Percentiles rank a stretch among this genome's conserved stretches.
Evolutionary conservation across 1,284 basidiomycete species (phyloP).

Genomic region (Veloporphyrellus conicus): DNA sequence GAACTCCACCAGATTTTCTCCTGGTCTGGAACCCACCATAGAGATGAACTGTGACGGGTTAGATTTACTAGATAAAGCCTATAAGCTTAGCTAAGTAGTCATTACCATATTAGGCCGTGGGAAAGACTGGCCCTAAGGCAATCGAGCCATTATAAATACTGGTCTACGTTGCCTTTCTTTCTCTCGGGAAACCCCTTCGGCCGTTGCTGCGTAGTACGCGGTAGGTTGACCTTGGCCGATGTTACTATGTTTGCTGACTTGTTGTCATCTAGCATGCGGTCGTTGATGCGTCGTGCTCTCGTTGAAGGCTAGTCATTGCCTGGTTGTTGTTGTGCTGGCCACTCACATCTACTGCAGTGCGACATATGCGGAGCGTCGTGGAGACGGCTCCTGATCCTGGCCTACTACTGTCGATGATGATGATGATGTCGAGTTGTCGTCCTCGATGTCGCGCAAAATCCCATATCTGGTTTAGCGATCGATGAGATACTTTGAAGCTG

Average conservation of each 20-base stretch:
- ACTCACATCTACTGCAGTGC: no score
- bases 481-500: constrained; percentile 24
- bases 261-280: constrained; percentile 15
- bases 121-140: constrained; percentile 32
- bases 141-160: constrained; percentile 17
- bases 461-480: constrained; percentile 13
- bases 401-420: constrained; percentile 12
- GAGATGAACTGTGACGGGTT: constrained; percentile 29
- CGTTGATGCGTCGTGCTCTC: constrained; percentile 15
- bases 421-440: neutral
- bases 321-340: no score
- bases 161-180: neutral
- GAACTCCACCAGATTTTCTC: constrained; percentile 29
- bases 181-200: constrained; percentile 37
- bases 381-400: constrained; percentile 12
- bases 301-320: constrained; percentile 7
- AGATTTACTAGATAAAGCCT: constrained; percentile 1
- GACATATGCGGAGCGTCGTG: constrained; percentile 16
- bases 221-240: constrained; percentile 5
- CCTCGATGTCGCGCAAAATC: constrained; percentile 7
- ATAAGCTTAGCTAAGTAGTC: constrained; percentile 1
- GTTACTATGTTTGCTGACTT: constrained; percentile 6
- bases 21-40: constrained; percentile 14
- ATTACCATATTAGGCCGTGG: constrained; percentile 19
- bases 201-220: constrained; percentile 7